These are phyloP conservation scores for Sphaerulina vaccinii DNA, from an alignment of 2,329 filamentous ascomycete genomes.

Conservation along the genomic window DNA sequence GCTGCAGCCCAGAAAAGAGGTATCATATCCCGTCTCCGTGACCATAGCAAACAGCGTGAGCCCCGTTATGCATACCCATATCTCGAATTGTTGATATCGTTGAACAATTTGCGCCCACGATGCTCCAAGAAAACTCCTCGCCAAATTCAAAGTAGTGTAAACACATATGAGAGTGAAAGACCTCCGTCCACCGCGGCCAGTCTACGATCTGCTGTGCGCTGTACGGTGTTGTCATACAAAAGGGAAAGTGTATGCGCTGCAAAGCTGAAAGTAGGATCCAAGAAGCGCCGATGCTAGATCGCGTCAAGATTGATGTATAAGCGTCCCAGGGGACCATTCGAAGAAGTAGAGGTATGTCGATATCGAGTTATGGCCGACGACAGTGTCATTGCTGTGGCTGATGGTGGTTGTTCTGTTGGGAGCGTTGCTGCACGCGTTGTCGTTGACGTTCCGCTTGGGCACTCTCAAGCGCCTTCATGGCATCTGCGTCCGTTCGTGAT, in stretches of 20 bases:
- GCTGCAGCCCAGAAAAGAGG: conserved; percentile 16
- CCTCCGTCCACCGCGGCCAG: background rate
- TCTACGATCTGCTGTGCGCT: background rate
- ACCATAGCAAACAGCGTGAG: conserved; percentile 18
- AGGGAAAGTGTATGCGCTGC: conserved; percentile 10
- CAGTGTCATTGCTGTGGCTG: conserved; percentile 4
- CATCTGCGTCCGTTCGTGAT: conserved; percentile 44
- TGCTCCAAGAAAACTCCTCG: conserved; percentile 17
- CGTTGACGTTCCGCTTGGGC: conserved; percentile 38
- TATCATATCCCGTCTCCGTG: conserved; percentile 16
- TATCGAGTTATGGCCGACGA: background rate
- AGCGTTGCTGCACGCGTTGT: conserved; percentile 21
- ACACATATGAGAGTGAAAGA: conserved; percentile 12
- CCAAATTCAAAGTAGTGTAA: conserved; percentile 7
- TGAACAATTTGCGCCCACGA: conserved; percentile 1
- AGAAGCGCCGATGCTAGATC: conserved; percentile 29
- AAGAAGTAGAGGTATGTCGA: conserved; percentile 7
- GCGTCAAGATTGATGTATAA: conserved; percentile 19
- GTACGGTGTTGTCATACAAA: conserved; percentile 16
- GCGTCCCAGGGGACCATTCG: background rate
- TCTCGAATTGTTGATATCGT: background rate
- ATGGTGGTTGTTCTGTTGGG: conserved; percentile 39
- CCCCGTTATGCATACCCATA: conserved; percentile 21
- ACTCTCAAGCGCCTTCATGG: conserved; percentile 49
- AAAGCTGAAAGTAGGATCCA: conserved; percentile 6